Evolutionary conservation across 331 rosid genomes (phyloP), one percentile per base, ranked within the genome.

Genomic region (Prunus yedoensis): DNA sequence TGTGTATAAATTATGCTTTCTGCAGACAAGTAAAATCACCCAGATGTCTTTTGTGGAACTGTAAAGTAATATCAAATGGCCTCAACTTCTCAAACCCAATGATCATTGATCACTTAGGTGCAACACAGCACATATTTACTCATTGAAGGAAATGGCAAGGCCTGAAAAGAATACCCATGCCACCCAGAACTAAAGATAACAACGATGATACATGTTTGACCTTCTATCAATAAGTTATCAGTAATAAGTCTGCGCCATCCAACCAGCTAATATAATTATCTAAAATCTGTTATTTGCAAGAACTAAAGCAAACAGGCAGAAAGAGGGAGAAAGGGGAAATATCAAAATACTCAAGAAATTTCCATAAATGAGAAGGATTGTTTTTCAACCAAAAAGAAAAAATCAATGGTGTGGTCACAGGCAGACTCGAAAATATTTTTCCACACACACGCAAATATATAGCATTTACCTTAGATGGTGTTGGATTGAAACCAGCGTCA

Each of bases 401-500:
- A 32, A 0, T 32, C 38, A 32, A 4, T 32, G 38, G 38, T 6
- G 65, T 3, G 18, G 63, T 3, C 63, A 70, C 5, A 50, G 23
- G 9, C 59, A 50, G n/a, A n/a, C 41, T 25, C 50, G 10, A 23
- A 61, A 30, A 20, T 49, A 14, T n/a, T 16, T 74, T 25, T 52
- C 23, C 30, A 28, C 23, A 25, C 60, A 74, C 17, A 54, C 38
- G 38, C 20, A 66, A 17, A 53, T 30, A 16, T 11, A 75, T 14
- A 74, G 77, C 65, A 70, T 52, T 10, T 59, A 82, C 95, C 92
- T 90, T 90, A 20, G 88, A 84, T 41, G 64, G 80, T 18, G 89
- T 86, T 32, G 92, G 95, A 77, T 84, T 86, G 77, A 90, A 88
- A 59, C 95, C 95, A 13, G 88, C 92, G 78, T 90, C 95, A 14